Base-by-base conservation (phyloP, 2,329 filamentous ascomycete genomes). In the Phialophora tarda region DNA sequence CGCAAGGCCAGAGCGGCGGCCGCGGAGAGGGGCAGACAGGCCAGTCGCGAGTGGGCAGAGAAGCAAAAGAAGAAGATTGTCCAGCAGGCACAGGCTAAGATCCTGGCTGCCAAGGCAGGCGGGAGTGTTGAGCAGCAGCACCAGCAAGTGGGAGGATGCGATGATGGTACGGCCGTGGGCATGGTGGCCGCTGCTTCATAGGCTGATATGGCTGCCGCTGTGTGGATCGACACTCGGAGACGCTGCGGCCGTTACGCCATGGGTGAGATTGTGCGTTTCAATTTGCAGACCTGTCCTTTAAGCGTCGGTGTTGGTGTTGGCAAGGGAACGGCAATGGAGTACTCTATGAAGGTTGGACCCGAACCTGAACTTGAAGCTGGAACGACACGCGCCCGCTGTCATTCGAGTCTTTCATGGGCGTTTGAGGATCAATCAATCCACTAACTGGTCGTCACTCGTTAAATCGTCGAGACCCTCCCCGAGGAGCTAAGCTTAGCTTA, bases 31-130 rank as follows among this genome's bases (percentile, higher is more conserved):
- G 75, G 76, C 41, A 66, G 76, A 67, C 65, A 73, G 32, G 75
- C 76, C 11, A 77, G 76, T 62, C 72, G 75, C 28, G 75, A 76
- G 64, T 78, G 76, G 76, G 76, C 76, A 23, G 75, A 77, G 66
- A 75, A 72, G 65, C 72, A 77, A 70, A 74, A 72, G 65, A 72
- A 65, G 62, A 71, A 66, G 44, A 60, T 70, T 62, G 64, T 67
- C 3, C 21, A 50, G 44, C 67, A 68, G 23, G 60, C 59, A n/a
- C 62, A 59, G 21, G 62, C 61, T 38, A 69, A 63, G 51, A 28
- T 60, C 10, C 47, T 61, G 48, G 44, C 47, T 24, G 30, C 47
- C 14, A 53, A 30, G 48, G 28, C 50, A n/a, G 51, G 26, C 28
- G 59, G 34, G 21, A 14, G 12, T 21, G 48, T 34, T 24, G 24